Evolutionary conservation across 1,284 basidiomycete genomes (phyloP).

Genomic region (Boletus semigastroideus): DNA sequence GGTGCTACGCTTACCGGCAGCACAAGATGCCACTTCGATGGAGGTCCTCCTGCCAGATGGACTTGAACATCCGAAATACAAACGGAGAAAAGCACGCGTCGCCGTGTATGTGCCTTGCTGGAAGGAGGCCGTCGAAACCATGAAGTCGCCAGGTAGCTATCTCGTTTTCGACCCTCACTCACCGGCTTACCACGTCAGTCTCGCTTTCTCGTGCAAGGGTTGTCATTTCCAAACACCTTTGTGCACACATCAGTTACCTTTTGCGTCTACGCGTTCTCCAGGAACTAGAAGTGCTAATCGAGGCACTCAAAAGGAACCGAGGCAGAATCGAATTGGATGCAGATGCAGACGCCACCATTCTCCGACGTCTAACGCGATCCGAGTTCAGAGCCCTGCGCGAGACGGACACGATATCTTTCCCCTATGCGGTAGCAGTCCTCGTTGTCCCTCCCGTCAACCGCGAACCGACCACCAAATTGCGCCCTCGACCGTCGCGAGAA

Average conservation of each 20-base stretch:
- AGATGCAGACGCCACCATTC: constrained; percentile 31
- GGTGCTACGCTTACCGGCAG: constrained; percentile 42
- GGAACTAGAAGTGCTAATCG: constrained; percentile 61
- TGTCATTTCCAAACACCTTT: constrained; percentile 41
- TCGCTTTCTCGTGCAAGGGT: constrained; percentile 34
- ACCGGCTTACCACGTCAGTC: constrained; percentile 20
- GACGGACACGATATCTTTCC: constrained; percentile 47
- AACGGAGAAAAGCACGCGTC: constrained; percentile 41
- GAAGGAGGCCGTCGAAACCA: constrained; percentile 43
- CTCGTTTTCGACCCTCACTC: constrained; percentile 3
- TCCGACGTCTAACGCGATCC: constrained; percentile 60
- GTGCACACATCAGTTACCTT: constrained; percentile 57
- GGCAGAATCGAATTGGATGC: constrained; percentile 9
- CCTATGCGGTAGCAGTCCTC: constrained; percentile 59
- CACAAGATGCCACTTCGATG: constrained; percentile 14
- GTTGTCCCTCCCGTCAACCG: constrained; percentile 69
- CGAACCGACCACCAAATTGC: constrained; percentile 46
- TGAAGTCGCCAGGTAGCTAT: constrained; percentile 36
- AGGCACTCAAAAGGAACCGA: constrained; percentile 11
- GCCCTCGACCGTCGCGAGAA: constrained; percentile 42
- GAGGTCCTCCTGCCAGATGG: constrained; percentile 59
- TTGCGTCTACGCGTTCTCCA: constrained; percentile 71
- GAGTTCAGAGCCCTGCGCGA: constrained; percentile 56
- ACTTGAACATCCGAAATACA: constrained; percentile 63
- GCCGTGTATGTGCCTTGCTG: constrained; percentile 59